These are phyloP conservation scores for Lactifluus volemus DNA, from an alignment of 768 basidiomycete species.

Conservation along the genomic window DNA sequence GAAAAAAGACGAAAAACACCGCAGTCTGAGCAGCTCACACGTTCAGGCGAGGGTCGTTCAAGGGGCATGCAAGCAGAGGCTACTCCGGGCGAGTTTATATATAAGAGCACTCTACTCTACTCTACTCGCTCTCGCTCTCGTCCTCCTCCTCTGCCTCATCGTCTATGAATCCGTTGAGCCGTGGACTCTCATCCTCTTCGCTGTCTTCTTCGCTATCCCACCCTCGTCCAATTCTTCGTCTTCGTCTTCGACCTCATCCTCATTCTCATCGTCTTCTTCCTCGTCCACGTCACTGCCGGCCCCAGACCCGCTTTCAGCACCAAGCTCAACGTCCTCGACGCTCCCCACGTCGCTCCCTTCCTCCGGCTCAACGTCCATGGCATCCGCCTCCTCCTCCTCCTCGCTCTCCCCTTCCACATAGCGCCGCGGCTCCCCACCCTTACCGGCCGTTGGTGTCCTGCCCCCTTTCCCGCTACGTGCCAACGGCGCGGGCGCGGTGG, in stretches of 20 bases:
- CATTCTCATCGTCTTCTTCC: slow-evolving; percentile 35
- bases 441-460: slow-evolving; percentile 32
- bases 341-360: slow-evolving; percentile 63
- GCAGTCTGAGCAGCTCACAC: no score
- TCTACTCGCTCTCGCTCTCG: slow-evolving; percentile 30
- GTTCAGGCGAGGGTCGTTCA: neutral
- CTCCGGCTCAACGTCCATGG: slow-evolving; percentile 42
- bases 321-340: slow-evolving; percentile 70
- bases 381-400: slow-evolving; percentile 45
- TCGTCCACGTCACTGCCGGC: slow-evolving; percentile 42
- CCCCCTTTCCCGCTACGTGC: slow-evolving; percentile 29
- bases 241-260: slow-evolving; percentile 49
- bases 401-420: slow-evolving; percentile 82
- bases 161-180: slow-evolving; percentile 33
- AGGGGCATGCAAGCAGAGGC: neutral
- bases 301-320: slow-evolving; percentile 49
- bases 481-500: slow-evolving; percentile 53
- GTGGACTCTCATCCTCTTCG: slow-evolving; percentile 19
- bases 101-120: slow-evolving; percentile 4
- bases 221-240: slow-evolving; percentile 41
- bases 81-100: neutral
- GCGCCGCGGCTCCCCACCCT: slow-evolving; percentile 26
- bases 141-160: slow-evolving; percentile 56
- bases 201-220: slow-evolving; percentile 54
- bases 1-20: neutral